These are phyloP conservation scores for Enterospora canceri DNA, from an alignment of 371 early-diverging fungal genomes.

Conservation along the genomic window DNA sequence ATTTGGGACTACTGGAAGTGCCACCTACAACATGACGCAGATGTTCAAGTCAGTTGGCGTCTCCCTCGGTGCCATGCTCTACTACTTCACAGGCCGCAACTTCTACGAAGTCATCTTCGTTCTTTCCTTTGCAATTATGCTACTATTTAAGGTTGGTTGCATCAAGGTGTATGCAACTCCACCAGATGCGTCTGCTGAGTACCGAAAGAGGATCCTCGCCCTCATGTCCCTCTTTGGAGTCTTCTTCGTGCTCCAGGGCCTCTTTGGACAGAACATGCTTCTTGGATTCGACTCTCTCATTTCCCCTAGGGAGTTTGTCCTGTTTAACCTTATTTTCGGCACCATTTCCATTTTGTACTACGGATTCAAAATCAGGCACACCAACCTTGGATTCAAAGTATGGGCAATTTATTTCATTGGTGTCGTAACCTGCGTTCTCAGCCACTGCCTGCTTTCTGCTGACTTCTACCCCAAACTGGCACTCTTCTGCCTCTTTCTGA, in stretches of 20 bases:
- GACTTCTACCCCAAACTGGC: not conserved
- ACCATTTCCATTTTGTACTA: not conserved
- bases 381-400: not conserved
- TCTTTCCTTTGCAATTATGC: too few species aligned
- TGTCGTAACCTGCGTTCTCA: not conserved
- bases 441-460: not conserved
- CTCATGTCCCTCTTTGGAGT: not conserved
- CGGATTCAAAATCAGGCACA: not conserved
- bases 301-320: not conserved
- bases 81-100: too few species aligned
- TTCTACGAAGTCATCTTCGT: too few species aligned
- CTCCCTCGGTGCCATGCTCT: too few species aligned
- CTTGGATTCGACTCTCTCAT: not conserved
- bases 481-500: not conserved
- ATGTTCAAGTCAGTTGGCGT: too few species aligned
- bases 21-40: too few species aligned
- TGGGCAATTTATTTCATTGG: not conserved
- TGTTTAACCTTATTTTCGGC: not conserved
- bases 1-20: too few species aligned
- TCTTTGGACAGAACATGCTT: not conserved
- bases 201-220: not conserved
- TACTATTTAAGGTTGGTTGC: too few species aligned
- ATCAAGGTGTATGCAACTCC: too few species aligned
- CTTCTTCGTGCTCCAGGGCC: not conserved
- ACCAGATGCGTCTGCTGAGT: too few species aligned